Evolutionary conservation across 1,284 basidiomycete genomes (phyloP).

Genomic region (Phellinidium pouzarii): DNA sequence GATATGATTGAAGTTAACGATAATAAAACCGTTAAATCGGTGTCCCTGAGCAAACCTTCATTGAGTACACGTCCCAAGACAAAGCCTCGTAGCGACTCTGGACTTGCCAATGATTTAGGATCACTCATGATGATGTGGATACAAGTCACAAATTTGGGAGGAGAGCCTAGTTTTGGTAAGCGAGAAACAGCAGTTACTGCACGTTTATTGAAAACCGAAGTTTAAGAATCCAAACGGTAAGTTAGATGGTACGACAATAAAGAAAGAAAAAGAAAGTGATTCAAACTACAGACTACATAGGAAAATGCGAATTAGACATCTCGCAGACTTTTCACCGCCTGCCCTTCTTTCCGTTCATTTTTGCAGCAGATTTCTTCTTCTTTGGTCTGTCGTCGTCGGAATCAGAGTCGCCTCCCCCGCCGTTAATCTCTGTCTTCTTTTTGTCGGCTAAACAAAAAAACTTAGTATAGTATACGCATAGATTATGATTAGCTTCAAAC

Average conservation of each 20-base stretch:
- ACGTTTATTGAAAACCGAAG: no score
- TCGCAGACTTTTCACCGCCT: conserved; percentile 27
- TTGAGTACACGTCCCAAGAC: conserved; percentile 48
- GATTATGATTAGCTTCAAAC: not conserved
- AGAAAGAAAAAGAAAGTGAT: not conserved
- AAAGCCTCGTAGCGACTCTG: conserved; percentile 32
- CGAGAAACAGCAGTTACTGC: no score
- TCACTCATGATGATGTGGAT: not conserved
- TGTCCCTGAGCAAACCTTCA: conserved; percentile 40
- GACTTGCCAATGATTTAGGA: not conserved
- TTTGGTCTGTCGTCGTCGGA: conserved; percentile 59
- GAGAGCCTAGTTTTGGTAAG: no score
- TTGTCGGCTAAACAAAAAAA: conserved; percentile 50
- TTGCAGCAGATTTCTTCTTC: conserved; percentile 47
- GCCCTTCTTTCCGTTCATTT: conserved; percentile 32
- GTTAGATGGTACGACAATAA: not conserved
- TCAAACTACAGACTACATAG: not conserved
- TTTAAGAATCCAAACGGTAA: no score
- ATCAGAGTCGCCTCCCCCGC: conserved; percentile 46
- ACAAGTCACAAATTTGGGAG: not conserved
- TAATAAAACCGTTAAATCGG: not conserved
- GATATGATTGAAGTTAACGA: not conserved
- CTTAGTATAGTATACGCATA: conserved; percentile 8
- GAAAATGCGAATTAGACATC: no score
- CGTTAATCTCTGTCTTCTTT: conserved; percentile 48